Conservation (phyloP, 306 rosid genomes). For the Medicago lupulina region DNA sequence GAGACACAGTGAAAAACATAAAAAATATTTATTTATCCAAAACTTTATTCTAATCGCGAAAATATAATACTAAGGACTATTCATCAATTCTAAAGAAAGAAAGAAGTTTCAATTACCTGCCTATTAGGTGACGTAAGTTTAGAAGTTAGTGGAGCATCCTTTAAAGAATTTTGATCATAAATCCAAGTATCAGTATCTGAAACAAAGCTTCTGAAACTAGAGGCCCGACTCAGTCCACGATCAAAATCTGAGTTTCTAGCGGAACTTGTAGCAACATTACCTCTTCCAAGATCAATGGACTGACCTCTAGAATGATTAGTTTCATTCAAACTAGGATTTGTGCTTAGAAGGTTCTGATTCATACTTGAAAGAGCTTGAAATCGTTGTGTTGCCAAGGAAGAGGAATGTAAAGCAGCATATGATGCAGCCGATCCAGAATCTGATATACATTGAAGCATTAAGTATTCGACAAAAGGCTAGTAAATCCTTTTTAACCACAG, state of each 20-base stretch:
- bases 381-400: constrained; percentile 74
- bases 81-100: constrained; percentile 39
- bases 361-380: constrained; percentile 82
- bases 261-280: constrained; percentile 47
- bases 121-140: constrained; percentile 54
- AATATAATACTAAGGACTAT: too few species aligned
- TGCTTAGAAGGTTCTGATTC: constrained; percentile 59
- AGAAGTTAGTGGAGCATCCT: constrained; percentile 40
- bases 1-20: constrained; percentile 3
- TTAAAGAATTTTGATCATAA: constrained; percentile 55
- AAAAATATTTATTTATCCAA: too few species aligned
- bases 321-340: constrained; percentile 47
- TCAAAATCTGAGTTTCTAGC: constrained; percentile 53
- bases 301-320: constrained; percentile 55
- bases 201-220: constrained; percentile 60
- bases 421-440: constrained; percentile 62
- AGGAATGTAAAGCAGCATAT: constrained; percentile 53
- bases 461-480: constrained; percentile 22
- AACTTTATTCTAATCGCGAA: too few species aligned
- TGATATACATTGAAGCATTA: constrained; percentile 39
- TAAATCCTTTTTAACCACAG: background rate
- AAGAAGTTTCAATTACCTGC: constrained; percentile 58
- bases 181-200: constrained; percentile 58
- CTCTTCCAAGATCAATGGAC: constrained; percentile 63
- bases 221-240: constrained; percentile 49